These are phyloP conservation scores for Globisporangium nunn DNA, from an alignment of 352 stramenopile species.

Conservation along the genomic window DNA sequence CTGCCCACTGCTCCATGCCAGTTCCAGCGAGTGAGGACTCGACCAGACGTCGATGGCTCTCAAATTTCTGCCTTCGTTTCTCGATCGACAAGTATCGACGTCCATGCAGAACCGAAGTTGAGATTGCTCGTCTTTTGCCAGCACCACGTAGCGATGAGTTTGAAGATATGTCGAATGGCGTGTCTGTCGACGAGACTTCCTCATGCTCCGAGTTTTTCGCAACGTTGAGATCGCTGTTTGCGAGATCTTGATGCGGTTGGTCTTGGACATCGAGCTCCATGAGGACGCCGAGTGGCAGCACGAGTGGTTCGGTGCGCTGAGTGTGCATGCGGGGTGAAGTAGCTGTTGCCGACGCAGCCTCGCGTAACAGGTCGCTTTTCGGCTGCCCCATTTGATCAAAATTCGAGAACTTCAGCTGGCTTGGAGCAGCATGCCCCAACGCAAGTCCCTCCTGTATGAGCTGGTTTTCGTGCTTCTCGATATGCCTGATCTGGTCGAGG, in stretches of 20 bases:
- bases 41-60: slow-evolving; percentile 42
- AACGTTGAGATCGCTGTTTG: background rate
- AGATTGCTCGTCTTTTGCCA: slow-evolving; percentile 15
- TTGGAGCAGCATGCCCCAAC: slow-evolving; percentile 15
- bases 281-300: slow-evolving; percentile 35
- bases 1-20: slow-evolving; percentile 43
- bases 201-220: background rate
- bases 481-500: slow-evolving; percentile 32
- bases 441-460: slow-evolving; percentile 32
- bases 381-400: background rate
- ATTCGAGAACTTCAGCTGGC: slow-evolving; percentile 8
- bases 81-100: slow-evolving; percentile 25
- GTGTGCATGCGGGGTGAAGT: background rate
- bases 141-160: slow-evolving; percentile 9
- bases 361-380: background rate
- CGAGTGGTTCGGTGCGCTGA: slow-evolving; percentile 4
- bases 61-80: slow-evolving; percentile 38
- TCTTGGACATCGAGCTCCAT: slow-evolving; percentile 32
- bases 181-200: background rate
- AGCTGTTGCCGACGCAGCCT: no score
- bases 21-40: slow-evolving; percentile 48
- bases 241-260: background rate
- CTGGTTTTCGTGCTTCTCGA: slow-evolving; percentile 33
- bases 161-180: background rate
- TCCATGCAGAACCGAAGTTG: slow-evolving; percentile 13